These are phyloP conservation scores for Citeromyces hawaiiensis DNA, from an alignment of 1,139 yeast species.

Conservation along the genomic window DNA sequence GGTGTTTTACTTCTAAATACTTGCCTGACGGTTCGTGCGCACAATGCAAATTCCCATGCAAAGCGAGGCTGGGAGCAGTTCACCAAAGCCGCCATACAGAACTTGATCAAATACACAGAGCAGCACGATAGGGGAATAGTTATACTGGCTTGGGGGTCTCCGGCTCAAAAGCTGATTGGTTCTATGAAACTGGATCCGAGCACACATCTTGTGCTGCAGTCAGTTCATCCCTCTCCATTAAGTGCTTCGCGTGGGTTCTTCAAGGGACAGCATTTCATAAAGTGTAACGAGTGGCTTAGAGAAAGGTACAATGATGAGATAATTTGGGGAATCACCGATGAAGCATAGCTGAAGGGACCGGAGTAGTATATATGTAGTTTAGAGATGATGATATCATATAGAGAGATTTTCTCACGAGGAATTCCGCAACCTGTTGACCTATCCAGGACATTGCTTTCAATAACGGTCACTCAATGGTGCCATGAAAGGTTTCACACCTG, in stretches of 20 bases:
- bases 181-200: constrained; percentile 15
- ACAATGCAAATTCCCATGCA: constrained; percentile 87
- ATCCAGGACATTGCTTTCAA: too few species aligned
- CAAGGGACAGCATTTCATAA: constrained; percentile 53
- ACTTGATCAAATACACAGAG: constrained; percentile 25
- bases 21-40: constrained; percentile 85
- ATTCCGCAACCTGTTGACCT: too few species aligned
- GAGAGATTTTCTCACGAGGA: too few species aligned
- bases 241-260: constrained; percentile 73
- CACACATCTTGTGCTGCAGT: constrained; percentile 38
- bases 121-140: constrained; percentile 40
- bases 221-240: constrained; percentile 93
- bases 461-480: too few species aligned
- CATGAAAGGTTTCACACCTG: too few species aligned
- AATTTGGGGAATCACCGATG: background rate
- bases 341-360: background rate
- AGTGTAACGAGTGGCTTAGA: constrained; percentile 66
- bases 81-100: constrained; percentile 57
- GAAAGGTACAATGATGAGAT: constrained; percentile 24
- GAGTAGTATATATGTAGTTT: background rate
- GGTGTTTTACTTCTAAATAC: constrained; percentile 88
- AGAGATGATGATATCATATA: too few species aligned
- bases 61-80: constrained; percentile 88
- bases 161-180: constrained; percentile 67
- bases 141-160: constrained; percentile 88